Base-by-base conservation (phyloP, 495 filamentous ascomycete species). In the Penicillium simplicissimum region DNA sequence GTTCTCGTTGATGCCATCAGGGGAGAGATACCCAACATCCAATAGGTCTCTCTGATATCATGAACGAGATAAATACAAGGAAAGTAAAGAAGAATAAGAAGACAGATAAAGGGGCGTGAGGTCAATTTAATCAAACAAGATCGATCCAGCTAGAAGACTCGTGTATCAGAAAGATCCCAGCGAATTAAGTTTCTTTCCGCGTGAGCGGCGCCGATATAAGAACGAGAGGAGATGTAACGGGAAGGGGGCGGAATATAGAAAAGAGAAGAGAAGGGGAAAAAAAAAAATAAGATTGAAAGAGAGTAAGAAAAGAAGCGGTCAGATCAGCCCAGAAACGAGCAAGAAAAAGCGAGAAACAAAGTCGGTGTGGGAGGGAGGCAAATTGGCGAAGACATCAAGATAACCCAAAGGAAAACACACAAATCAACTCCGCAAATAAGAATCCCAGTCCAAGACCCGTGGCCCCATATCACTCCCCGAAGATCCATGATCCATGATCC, bases 131-230 rank as follows among this genome's bases (percentile, higher is more conserved):
- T 70, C 31, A 56, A 60, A 69, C 61, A 65, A 42, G 19, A 45
- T 37, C 13, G 40, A 38, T 51, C 47, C 43, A 21, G 48, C 60
- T 63, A 53, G 37, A 17, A 36, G 23, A 55, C 42, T 61, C 61
- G 49, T 63, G 19, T 62, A 64, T 64, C 54, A 59, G 62, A 60
- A 57, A 59, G 65, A 55, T 60, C 49, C 70, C 59, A 61, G 69
- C 54, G 28, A 66, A 58, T 61, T 57, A 68, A 60, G 52, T 63
- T 63, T 31, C 65, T 71, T 78, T 71, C 52, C 74, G 76, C 61
- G 69, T 62, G 62, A 80, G 79, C 68, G 61, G 52, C 49, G 23
- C 54, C 58, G 60, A 57, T 71, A 62, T 69, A 71, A 34, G 58
- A 45, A 60, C 47, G 19, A 59, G 56, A 49, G 45, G 36, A 58